Evolutionary conservation across 495 filamentous ascomycete species (phyloP), one percentile per base, ranked within the genome.

Genomic region (Aspergillus biplanus): DNA sequence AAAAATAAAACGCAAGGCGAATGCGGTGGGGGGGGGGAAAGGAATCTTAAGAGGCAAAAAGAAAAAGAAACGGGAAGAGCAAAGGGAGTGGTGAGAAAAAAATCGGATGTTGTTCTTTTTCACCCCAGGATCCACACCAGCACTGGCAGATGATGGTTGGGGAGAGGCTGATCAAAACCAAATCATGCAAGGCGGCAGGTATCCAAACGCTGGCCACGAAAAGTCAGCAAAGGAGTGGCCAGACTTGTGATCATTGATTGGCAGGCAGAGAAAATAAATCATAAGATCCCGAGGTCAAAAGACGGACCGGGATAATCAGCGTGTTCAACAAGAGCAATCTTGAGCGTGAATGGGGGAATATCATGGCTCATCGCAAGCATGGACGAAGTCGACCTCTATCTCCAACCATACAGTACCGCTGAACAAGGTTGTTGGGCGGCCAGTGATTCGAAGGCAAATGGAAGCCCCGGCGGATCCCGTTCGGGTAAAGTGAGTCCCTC

Each of bases 201-300:
- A 33, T 34, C 33, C 18, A 42, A 42, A 31, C 57, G 56, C 47
- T 53, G 56, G 53, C 54, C 31, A 54, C 54, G 48, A 50, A 52
- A 59, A 56, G 39, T 44, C 42, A 44, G 56, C 11, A 54, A 32
- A 52, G 15, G 59, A 63, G 49, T 66, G 61, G 61, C 33, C 61
- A 64, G 61, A 65, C 63, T n/a, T 39, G 35, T 6, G 31, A 21
- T 13, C 55, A 5, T 15, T 52, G 15, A 56, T 53, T 59, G 46
- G 66, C 54, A 58, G 35, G 32, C 33, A 31, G 15, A 7, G 6
- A 50, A 42, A 35, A 59, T 18, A 27, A 62, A 70, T 76, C 74
- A 78, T 66, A 70, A 73, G 76, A 73, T 75, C 66, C 74, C 75
- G 71, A 73, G 74, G 73, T 68, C 52, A 55, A 56, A 44, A 33